These are phyloP conservation scores for Vanrija sp. DNA, from an alignment of 1,284 basidiomycete genomes.

Conservation along the genomic window DNA sequence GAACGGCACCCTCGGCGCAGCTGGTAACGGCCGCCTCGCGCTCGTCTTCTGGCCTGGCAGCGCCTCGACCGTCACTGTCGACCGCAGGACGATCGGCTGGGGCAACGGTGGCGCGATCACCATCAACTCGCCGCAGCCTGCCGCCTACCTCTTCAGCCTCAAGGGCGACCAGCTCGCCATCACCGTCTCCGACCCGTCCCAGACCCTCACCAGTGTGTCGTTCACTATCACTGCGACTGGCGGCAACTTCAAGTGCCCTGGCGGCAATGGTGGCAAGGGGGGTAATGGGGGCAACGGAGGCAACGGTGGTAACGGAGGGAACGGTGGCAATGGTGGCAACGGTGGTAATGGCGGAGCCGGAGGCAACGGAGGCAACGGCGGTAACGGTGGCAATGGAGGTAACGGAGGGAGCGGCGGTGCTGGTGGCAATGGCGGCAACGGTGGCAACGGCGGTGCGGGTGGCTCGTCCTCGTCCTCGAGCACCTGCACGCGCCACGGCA, in stretches of 20 bases:
- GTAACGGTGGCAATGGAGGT: too few species aligned
- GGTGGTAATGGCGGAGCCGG: too few species aligned
- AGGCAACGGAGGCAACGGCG: too few species aligned
- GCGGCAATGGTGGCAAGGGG: too few species aligned
- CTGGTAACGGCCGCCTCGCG: conserved; percentile 12
- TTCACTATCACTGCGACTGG: conserved; percentile 6
- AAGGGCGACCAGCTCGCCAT: conserved; percentile 48
- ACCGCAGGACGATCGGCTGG: conserved; percentile 19
- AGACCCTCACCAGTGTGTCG: conserved; percentile 26
- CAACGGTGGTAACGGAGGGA: too few species aligned
- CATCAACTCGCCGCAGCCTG: conserved; percentile 50
- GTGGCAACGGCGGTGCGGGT: too few species aligned
- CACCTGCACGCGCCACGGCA: too few species aligned
- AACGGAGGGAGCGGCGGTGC: too few species aligned
- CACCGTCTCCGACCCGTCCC: conserved; percentile 60
- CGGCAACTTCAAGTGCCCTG: background rate
- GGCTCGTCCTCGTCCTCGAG: too few species aligned
- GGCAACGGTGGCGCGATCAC: conserved; percentile 42
- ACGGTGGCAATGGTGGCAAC: too few species aligned
- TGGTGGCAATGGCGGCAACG: too few species aligned
- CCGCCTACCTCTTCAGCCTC: conserved; percentile 53
- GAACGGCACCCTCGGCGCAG: conserved; percentile 15
- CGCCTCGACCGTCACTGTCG: conserved; percentile 7
- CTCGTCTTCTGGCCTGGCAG: conserved; percentile 22
- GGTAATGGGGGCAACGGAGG: too few species aligned